Evolutionary conservation across 371 early-diverging fungal species (phyloP).

Genomic region (Dichotomocladium elegans): DNA sequence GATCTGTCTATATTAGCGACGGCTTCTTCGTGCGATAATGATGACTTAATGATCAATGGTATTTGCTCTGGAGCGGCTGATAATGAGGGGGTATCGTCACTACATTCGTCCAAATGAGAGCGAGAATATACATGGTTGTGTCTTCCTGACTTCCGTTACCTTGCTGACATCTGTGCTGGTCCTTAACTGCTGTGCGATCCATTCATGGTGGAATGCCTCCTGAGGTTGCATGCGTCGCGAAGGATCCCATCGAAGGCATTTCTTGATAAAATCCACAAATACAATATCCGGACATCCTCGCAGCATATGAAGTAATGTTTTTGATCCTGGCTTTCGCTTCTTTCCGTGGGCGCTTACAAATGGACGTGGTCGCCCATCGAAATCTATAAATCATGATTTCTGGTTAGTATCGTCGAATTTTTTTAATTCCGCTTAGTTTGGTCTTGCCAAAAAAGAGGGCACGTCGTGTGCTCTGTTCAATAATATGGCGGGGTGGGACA

Average conservation of each 20-base stretch:
- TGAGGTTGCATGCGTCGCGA: constrained; percentile 73
- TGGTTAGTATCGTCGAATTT: too few relatives aligned
- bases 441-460: constrained; percentile 77
- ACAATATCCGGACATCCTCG: constrained; percentile 56
- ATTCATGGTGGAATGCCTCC: constrained; percentile 75
- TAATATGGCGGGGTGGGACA: constrained; percentile 66
- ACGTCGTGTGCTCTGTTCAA: constrained; percentile 69
- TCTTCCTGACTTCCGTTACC: not conserved
- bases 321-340: constrained; percentile 68
- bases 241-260: constrained; percentile 85
- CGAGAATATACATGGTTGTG: too few relatives aligned
- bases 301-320: constrained; percentile 64
- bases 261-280: constrained; percentile 78
- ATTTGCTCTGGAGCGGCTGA: not conserved
- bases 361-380: constrained; percentile 57
- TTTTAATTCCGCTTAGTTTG: not conserved
- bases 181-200: constrained; percentile 58
- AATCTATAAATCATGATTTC: constrained; percentile 37
- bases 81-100: too few relatives aligned
- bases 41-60: too few relatives aligned
- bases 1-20: too few relatives aligned
- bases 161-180: too few relatives aligned
- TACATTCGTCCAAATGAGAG: too few relatives aligned
- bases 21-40: too few relatives aligned
- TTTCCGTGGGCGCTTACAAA: constrained; percentile 79